Evolutionary conservation across 169 alveolate species (phyloP), one percentile per base, ranked within the genome.

Genomic region (Besnoitia besnoiti): DNA sequence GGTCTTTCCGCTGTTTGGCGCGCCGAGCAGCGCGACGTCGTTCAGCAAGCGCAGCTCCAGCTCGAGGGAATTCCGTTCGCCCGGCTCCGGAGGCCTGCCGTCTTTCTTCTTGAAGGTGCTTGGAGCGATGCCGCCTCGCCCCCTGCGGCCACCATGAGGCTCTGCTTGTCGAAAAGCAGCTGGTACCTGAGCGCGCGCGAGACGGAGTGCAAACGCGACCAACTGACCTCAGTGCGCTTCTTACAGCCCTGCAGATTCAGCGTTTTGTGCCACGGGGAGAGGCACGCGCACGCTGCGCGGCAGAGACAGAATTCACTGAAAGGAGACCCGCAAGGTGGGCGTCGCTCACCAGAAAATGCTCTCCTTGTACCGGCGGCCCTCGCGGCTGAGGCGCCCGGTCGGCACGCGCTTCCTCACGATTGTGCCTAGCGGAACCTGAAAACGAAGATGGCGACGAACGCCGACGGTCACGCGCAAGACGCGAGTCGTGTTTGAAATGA

Each of bases 341-440:
- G n/a, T n/a, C 33, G 59, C 91, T 50, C 55, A 92, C 95, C 95
- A 92, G 67, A 87, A 92, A 37, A 92, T 62, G 59, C 93, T 44
- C 62, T 76, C 19, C 49, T 91, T 93, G 84, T 89, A 46, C 39
- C 90, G 33, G 21, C 95, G 62, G 37, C 94, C 92, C 33, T 76
- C 88, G 39, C 44, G 62, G 79, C 91, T 59, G 85, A 62, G 87
- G 42, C 87, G 59, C n/a, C 94, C 94, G 39, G 92, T 51, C 44
- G 90, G 79, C 10, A 87, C 73, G 33, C 94, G 91, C 59, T 93
- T 91, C 82, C 95, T 12, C 76, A 93, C 90, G 47, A 93, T 93
- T 30, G 94, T 90, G 3, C 95, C 95, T 8, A 79, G 90, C 14
- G 95, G 95, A 33, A 93, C 94, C 90, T 93, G 94, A 40, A 79